Percentiles rank a stretch among this genome's conserved stretches.
These are phyloP conservation scores for Scenedesmus sp. DNA, from an alignment of 163 green algal species.

Conservation along the genomic window DNA sequence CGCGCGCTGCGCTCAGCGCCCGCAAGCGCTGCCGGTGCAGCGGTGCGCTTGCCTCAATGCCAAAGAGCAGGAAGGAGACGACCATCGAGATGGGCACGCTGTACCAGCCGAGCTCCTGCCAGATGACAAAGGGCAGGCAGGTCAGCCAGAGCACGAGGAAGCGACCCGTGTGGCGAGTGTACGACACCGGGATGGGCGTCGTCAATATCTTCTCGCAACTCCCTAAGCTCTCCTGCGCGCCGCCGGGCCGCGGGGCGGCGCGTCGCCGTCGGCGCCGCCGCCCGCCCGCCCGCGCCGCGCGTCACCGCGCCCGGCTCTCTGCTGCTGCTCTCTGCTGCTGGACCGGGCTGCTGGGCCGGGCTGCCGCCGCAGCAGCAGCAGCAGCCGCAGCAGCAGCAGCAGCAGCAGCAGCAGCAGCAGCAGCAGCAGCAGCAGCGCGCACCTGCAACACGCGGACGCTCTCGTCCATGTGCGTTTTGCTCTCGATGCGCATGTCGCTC, in stretches of 20 bases:
- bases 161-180: constrained; percentile 53
- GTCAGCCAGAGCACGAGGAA: constrained; percentile 61
- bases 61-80: constrained; percentile 60
- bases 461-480: constrained; percentile 47
- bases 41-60: constrained; percentile 56
- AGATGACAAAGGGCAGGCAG: constrained; percentile 55
- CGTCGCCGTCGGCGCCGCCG: neutral
- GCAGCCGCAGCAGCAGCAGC: neutral
- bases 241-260: neutral
- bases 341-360: neutral
- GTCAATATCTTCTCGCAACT: constrained; percentile 42
- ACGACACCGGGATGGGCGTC: constrained; percentile 31
- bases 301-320: no score
- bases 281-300: no score
- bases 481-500: constrained; percentile 42
- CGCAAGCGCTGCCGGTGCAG: no score
- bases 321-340: neutral
- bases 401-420: neutral
- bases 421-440: neutral
- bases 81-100: constrained; percentile 41
- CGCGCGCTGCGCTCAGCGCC: no score
- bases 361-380: neutral
- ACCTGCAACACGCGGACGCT: constrained; percentile 20
- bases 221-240: constrained; percentile 1
- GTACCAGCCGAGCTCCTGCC: neutral